These are phyloP conservation scores for Suillus subaureus DNA, from an alignment of 768 basidiomycete genomes.

Conservation along the genomic window DNA sequence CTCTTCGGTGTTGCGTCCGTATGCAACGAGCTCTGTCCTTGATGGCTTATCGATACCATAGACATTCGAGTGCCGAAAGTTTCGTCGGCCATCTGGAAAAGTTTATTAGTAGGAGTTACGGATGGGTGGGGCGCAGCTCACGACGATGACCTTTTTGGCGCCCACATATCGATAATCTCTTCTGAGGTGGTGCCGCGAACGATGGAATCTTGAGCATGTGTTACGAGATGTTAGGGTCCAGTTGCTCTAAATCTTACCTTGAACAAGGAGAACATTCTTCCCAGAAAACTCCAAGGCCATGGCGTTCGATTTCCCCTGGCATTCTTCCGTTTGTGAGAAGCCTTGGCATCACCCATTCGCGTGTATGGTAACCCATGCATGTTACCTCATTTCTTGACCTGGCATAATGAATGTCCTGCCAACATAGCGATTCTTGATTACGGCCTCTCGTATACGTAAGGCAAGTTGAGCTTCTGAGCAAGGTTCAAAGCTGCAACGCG, in stretches of 20 bases:
- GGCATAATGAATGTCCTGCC: slow-evolving; percentile 99
- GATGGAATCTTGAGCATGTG: slow-evolving; percentile 75
- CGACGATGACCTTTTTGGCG: slow-evolving; percentile 93
- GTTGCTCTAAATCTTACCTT: slow-evolving; percentile 56
- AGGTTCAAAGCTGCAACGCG: slow-evolving; percentile 95
- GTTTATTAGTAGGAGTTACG: slow-evolving; percentile 43
- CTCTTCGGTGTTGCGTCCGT: slow-evolving; percentile 68
- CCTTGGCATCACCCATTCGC: slow-evolving; percentile 4
- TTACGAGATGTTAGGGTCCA: not conserved
- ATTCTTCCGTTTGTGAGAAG: slow-evolving; percentile 73
- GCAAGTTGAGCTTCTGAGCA: slow-evolving; percentile 85
- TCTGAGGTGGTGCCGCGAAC: slow-evolving; percentile 98
- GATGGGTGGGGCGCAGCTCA: slow-evolving; percentile 97
- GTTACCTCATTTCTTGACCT: slow-evolving; percentile 89
- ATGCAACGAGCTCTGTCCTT: slow-evolving; percentile 87
- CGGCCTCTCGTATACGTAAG: slow-evolving; percentile 98
- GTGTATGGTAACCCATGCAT: not conserved
- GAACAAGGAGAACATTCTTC: slow-evolving; percentile 94
- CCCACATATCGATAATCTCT: slow-evolving; percentile 98
- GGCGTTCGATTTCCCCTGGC: slow-evolving; percentile 94
- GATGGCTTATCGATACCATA: slow-evolving; percentile 99
- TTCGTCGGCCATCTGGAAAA: slow-evolving; percentile 10
- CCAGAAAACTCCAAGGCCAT: slow-evolving; percentile 95
- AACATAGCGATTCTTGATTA: slow-evolving; percentile 98
- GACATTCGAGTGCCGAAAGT: slow-evolving; percentile 80